These are phyloP conservation scores for Erodium texanum DNA, from an alignment of 441 rosid species.

Conservation along the genomic window DNA sequence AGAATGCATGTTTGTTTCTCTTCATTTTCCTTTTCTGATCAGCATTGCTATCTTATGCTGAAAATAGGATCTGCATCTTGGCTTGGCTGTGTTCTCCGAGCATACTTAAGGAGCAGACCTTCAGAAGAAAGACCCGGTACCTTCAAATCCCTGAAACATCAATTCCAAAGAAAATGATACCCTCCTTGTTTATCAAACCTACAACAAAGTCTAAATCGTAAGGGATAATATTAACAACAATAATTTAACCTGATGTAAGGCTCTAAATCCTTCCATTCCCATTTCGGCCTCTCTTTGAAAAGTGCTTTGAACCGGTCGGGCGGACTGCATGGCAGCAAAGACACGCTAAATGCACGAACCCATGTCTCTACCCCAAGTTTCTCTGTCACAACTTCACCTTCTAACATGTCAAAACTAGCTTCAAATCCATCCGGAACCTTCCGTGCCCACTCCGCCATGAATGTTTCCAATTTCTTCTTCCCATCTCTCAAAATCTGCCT, in stretches of 20 bases:
- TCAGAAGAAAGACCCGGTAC: conserved; percentile 80
- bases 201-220: neutral
- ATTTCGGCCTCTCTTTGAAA: conserved; percentile 59
- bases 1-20: no score
- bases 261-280: conserved; percentile 85
- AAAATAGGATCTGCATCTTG: conserved; percentile 65
- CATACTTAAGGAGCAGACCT: conserved; percentile 75
- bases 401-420: conserved; percentile 57
- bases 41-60: conserved; percentile 47
- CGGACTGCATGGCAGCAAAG: conserved; percentile 62
- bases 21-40: no score
- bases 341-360: conserved; percentile 55
- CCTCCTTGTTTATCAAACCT: neutral
- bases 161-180: neutral
- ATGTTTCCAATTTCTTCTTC: conserved; percentile 51
- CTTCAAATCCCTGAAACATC: conserved; percentile 52
- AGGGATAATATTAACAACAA: no score
- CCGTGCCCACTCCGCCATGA: conserved; percentile 61
- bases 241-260: conserved; percentile 63
- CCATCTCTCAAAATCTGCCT: conserved; percentile 47
- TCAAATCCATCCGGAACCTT: conserved; percentile 63
- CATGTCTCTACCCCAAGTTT: conserved; percentile 63
- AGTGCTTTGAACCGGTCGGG: conserved; percentile 56
- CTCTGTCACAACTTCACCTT: conserved; percentile 82
- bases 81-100: conserved; percentile 63